These are phyloP conservation scores for Cercospora sesami DNA, from an alignment of 2,329 filamentous ascomycete genomes.

Conservation along the genomic window DNA sequence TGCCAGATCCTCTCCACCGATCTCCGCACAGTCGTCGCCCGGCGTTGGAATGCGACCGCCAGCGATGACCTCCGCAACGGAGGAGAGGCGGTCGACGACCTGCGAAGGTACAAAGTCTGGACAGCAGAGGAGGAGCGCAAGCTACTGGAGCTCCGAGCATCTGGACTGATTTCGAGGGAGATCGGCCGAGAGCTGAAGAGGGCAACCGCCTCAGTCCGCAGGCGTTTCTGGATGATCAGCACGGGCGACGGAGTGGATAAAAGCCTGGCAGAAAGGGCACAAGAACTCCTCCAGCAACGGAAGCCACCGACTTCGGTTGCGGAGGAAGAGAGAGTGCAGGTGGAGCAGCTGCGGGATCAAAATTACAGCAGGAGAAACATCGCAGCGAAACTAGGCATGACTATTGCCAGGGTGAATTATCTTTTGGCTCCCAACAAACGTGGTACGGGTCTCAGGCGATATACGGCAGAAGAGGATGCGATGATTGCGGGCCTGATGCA, in stretches of 20 bases:
- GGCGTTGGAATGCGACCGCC: background rate
- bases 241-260: background rate
- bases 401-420: background rate
- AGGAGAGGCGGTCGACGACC: background rate
- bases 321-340: background rate
- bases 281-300: background rate
- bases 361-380: background rate
- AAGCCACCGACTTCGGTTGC: background rate
- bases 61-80: background rate
- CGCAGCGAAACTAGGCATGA: background rate
- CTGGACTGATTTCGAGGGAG: background rate
- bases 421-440: background rate
- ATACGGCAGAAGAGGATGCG: background rate
- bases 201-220: background rate
- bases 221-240: background rate
- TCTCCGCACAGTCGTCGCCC: background rate
- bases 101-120: background rate
- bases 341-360: background rate
- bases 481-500: background rate
- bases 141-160: background rate
- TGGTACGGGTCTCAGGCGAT: background rate
- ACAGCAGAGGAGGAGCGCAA: conserved; percentile 5
- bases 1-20: background rate
- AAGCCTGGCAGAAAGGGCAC: background rate
- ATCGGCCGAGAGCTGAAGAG: background rate